Evolutionary conservation across 164 flowering plant genomes (phyloP).

Genomic region (Buxus sempervirens): DNA sequence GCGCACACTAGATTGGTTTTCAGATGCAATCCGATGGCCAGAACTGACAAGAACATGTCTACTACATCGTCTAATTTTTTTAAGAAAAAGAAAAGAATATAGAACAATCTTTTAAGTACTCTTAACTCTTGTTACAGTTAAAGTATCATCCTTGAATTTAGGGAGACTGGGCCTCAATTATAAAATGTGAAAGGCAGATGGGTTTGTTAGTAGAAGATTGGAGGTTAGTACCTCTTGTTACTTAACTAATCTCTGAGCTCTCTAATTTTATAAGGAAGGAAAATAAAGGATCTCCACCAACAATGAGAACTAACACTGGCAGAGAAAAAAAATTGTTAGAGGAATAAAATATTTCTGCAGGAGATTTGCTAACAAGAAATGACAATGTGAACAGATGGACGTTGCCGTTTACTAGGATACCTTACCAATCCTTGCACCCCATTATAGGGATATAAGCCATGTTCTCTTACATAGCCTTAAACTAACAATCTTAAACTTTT

Average conservation of each 20-base stretch:
- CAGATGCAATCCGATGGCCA: conserved; percentile 2
- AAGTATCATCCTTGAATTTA: conserved; percentile 33
- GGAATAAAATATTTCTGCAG: conserved; percentile 15
- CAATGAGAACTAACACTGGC: not conserved
- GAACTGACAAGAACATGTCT: not conserved
- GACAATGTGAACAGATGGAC: conserved; percentile 11
- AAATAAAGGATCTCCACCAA: conserved; percentile 7
- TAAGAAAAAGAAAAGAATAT: not conserved
- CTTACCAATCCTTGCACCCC: too few relatives aligned
- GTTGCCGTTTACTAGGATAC: too few relatives aligned
- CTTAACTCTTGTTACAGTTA: not conserved
- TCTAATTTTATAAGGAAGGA: not conserved
- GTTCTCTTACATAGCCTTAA: too few relatives aligned
- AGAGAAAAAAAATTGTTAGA: too few relatives aligned
- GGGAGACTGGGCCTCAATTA: conserved; percentile 1
- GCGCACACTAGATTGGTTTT: not conserved
- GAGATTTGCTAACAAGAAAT: conserved; percentile 16
- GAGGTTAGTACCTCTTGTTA: conserved; percentile 12
- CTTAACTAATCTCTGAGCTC: conserved; percentile 4
- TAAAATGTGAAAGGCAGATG: conserved; percentile 13
- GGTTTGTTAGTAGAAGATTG: conserved; percentile 27
- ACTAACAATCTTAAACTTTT: too few relatives aligned
- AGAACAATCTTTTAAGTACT: too few relatives aligned
- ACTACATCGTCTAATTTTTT: not conserved
- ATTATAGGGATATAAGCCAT: too few relatives aligned